Evolutionary conservation across 192 early-diverging fungal species (phyloP), one percentile per base, ranked within the genome.

Genomic region (Coemansia sp.): DNA sequence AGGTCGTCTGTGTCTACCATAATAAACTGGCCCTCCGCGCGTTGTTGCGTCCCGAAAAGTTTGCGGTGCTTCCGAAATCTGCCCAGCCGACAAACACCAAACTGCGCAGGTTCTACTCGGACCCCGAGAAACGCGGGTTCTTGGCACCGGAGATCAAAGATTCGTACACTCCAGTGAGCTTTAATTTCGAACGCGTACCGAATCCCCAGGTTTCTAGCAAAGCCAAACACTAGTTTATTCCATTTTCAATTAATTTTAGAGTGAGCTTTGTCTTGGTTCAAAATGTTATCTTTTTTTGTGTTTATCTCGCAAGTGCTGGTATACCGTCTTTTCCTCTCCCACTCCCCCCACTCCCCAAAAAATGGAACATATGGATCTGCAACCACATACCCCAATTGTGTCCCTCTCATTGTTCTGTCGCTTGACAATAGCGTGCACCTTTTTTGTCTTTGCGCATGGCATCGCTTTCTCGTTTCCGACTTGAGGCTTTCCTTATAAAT

Each of bases 1-100:
- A 74, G 36, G 88, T 97, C 21, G 90, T 91, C 0, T 87, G 88
- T 43, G 89, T 92, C 18, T 95, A 95, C 77, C 91, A 92, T 58
- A 94, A 94, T 70, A 66, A 73, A 45, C 71, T 89, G 56, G 89
- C 89, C 11, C 57, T 97, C 44, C 84, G 92, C 30, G 92, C 90
- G 21, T 52, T 95, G 65, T 83, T 92, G 57, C 85, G 93, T 58
- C 95, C 94, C 6, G 86, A 93, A 43, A 92, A 93, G 73, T 92
- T 87, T 83, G 88, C 69, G 62, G 73, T 75, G 23, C 56, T 88
- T 60, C 95, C 89, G 41, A 88, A 88, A 61, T 88, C 86, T 21
- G 90, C 88, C 12, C 73, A 83, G 41, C 92, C 92, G 15, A 76
- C 85, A 63, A 87, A 87, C 60, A 80, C 76, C 63, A 89, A 89